Conservation (phyloP, 805 yeast species). For the Wickerhamiella azyma region DNA sequence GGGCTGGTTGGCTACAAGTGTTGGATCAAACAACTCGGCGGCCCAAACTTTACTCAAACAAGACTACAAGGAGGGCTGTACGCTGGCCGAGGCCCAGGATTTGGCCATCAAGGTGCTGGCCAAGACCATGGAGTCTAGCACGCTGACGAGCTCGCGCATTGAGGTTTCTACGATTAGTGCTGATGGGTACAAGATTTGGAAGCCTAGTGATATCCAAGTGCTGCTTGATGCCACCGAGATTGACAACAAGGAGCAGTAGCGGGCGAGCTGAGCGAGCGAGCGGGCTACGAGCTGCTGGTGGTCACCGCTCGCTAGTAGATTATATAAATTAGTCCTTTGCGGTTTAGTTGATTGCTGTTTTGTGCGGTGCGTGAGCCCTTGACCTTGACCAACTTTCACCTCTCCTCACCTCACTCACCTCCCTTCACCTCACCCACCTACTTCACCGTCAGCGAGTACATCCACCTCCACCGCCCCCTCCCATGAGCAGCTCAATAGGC, state of each 20-base stretch:
- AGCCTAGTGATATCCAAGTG: slow-evolving; percentile 58
- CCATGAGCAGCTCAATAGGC: slow-evolving; percentile 12
- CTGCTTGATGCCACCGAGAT: slow-evolving; percentile 63
- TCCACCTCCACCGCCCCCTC: not conserved
- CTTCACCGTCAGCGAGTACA: too few relatives aligned
- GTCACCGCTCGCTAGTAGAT: not conserved
- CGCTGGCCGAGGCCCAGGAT: slow-evolving; percentile 55
- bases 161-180: slow-evolving; percentile 77
- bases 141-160: slow-evolving; percentile 73
- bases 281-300: not conserved
- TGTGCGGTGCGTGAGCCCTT: too few relatives aligned
- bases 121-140: slow-evolving; percentile 84
- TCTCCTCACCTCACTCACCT: too few relatives aligned
- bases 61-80: slow-evolving; percentile 77
- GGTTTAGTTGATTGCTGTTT: too few relatives aligned
- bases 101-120: slow-evolving; percentile 83
- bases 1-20: slow-evolving; percentile 96
- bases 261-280: slow-evolving; percentile 12
- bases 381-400: too few relatives aligned
- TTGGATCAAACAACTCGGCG: slow-evolving; percentile 91
- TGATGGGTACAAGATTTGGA: slow-evolving; percentile 61
- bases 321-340: too few relatives aligned
- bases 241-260: slow-evolving; percentile 30
- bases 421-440: too few relatives aligned
- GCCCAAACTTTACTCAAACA: slow-evolving; percentile 93